Base-by-base conservation (phyloP, 805 yeast genomes). In the Zygosaccharomyces siamensis region DNA sequence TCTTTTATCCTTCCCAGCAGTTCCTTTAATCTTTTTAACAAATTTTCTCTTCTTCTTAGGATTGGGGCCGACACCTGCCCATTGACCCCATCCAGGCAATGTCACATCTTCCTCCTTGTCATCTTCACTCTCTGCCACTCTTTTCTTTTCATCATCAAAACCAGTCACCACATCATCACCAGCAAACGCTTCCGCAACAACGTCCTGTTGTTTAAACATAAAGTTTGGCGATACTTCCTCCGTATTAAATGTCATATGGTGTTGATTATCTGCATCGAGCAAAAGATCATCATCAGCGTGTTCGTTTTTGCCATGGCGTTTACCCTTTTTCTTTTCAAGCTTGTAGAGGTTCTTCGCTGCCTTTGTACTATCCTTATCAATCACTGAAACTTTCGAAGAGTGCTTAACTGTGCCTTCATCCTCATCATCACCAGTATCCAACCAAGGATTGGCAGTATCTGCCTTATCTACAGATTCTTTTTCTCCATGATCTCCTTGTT, bases 1-100 rank as follows among this genome's bases (percentile, higher is more conserved):
- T 67, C 99, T 81, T 63, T 83, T 80, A 57, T 85, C 81, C 52
- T 77, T 75, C 30, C 77, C 75, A 33, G 79, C 84, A 43, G 89
- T 82, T 42, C 99, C 98, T 60, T 83, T 80, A 24, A 87, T 72
- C 55, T 80, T 86, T 58, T 85, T 80, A 31, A 84, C 74, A 48
- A 85, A 74, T 64, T 81, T 84, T 63, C 80, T 78, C 64, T 79
- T 81, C 62, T 77, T 65, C 38, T 76, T 51, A 65, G 71, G 64
- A 53, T 64, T 68, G 8, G 70, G 63, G 18, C 76, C 75, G 7
- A 78, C 80, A 33, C 97, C 97, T 8, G 92, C 86, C 99, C 99
- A 93, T 39, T 85, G 86, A 42, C 98, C 98, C 97, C 98, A 93
- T 1, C 99, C 99, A 3, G 97, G 98, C 45, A 90, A 69, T 0